Evolutionary conservation across 2,329 filamentous ascomycete species (phyloP).

Genomic region (Hypomyces rosellus): DNA sequence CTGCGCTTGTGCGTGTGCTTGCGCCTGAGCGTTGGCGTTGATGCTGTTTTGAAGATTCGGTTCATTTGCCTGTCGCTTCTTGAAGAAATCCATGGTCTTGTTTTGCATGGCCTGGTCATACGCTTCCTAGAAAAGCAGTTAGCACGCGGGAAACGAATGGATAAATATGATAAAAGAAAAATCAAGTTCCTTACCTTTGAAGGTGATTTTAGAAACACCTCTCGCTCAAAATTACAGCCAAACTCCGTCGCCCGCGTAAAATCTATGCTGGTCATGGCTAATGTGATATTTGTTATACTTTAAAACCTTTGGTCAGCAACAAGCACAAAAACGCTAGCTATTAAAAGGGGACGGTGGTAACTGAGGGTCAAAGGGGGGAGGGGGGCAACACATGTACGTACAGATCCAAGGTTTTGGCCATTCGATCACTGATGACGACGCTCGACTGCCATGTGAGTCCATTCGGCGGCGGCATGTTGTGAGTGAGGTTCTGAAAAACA

Average conservation of each 20-base stretch:
- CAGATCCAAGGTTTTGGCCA: conserved; percentile 38
- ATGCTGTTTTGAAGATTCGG: conserved; percentile 44
- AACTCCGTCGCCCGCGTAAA: conserved; percentile 34
- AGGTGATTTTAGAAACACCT: conserved; percentile 37
- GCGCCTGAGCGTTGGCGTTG: conserved; percentile 37
- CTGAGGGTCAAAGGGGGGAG: neutral
- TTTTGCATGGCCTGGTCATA: conserved; percentile 44
- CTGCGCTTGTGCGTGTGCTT: conserved; percentile 34
- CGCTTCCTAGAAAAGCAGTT: conserved; percentile 29
- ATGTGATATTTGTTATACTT: conserved; percentile 46
- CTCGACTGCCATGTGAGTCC: conserved; percentile 34
- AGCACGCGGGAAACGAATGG: neutral
- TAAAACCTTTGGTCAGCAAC: neutral
- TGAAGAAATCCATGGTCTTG: conserved; percentile 44
- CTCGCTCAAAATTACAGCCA: conserved; percentile 43
- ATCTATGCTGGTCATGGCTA: conserved; percentile 38
- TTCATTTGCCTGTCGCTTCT: conserved; percentile 45
- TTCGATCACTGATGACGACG: conserved; percentile 32
- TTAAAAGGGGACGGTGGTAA: neutral
- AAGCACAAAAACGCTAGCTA: neutral
- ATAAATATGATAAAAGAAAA: neutral
- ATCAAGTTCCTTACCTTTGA: conserved; percentile 42
- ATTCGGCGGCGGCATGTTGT: conserved; percentile 26
- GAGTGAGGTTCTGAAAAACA: conserved; percentile 35
- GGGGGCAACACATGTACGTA: conserved; percentile 22